Evolutionary conservation across 257 asterid genomes (phyloP), one percentile per base, ranked within the genome.

Genomic region (Plantago major): DNA sequence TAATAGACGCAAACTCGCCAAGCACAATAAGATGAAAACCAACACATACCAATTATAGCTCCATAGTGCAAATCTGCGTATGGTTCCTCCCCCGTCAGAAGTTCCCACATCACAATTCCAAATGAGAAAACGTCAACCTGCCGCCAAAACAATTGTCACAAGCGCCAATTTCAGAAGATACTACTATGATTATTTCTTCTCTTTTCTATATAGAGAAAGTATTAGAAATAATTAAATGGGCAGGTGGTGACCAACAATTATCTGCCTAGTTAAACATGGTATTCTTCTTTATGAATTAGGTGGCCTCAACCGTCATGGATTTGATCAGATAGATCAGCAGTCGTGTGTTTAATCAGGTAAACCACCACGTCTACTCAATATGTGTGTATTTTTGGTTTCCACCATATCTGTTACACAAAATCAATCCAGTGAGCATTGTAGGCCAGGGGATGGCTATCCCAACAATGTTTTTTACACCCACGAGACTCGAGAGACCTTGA

Each of bases 51-150:
- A 10, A 93, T 93, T 46, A 93, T 89, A 56, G 97, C 95, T 19
- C 99, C 99, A 45, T 89, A 93, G 77, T 93, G 97, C 81, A 93
- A 76, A 64, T 89, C 94, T 1, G 95, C 81, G 14, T 93, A 93
- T 7, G 99, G 99, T 73, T 93, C 99, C 67, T 89, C 97, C 40
- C 99, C 94, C 0, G 99, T 93, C 17, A 93, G 89, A 67, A 93
- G 94, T 76, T 93, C 99, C 97, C 99, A 93, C 97, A 93, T 82
- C 42, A 89, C 99, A 11, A 93, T 89, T 64, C 99, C 99, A 69
- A 76, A 93, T 19, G 99, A 93, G 42, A 85, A 93, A 38, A 93
- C 96, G 63, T 93, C 99, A 48, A 93, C 99, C 99, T 93, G 75
- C 14, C 22, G 59, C 65, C 9, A 26, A 62, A 7, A 40, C 49